These are phyloP conservation scores for Cystobasidium slooffiae DNA, from an alignment of 1,284 basidiomycete genomes.

Conservation along the genomic window DNA sequence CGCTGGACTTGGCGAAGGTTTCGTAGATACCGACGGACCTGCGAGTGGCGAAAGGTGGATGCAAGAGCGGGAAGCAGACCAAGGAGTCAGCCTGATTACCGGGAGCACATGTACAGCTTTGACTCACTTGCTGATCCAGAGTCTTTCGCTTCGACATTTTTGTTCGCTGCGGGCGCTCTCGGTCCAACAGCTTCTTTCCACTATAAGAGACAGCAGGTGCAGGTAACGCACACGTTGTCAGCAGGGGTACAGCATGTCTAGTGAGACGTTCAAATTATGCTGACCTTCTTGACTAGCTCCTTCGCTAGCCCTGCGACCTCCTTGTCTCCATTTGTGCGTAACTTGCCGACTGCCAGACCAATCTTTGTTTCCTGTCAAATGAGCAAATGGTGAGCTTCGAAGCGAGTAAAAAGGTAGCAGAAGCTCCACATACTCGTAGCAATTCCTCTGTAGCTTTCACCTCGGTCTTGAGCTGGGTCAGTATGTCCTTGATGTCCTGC, in stretches of 20 bases:
- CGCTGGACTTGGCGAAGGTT: conserved; percentile 35
- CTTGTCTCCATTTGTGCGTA: conserved; percentile 74
- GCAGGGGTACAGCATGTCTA: not conserved
- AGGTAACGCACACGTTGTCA: not conserved
- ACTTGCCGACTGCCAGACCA: conserved; percentile 88
- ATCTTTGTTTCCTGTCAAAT: conserved; percentile 78
- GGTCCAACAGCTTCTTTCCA: conserved; percentile 69
- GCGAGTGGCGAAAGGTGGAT: not conserved
- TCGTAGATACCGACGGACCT: conserved; percentile 35
- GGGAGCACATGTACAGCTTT: too few species aligned
- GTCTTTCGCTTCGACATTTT: conserved; percentile 51
- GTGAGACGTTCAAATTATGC: not conserved
- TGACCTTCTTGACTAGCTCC: conserved; percentile 78
- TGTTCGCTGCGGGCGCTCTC: conserved; percentile 21
- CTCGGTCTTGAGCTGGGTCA: conserved; percentile 75
- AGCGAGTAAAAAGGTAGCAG: not conserved
- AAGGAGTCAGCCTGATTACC: not conserved
- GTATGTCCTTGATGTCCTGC: conserved; percentile 73
- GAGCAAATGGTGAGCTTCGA: not conserved
- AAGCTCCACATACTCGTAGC: conserved; percentile 70
- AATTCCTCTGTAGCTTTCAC: conserved; percentile 82
- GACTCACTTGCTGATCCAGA: conserved; percentile 44
- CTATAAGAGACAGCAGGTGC: not conserved
- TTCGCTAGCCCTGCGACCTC: conserved; percentile 82
- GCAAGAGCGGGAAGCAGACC: not conserved